Percentiles rank a stretch among this genome's conserved stretches.
These are phyloP conservation scores for Marchantia polymorpha DNA, from an alignment of 225 moss, liverwort and hornwort genomes.

Conservation along the genomic window DNA sequence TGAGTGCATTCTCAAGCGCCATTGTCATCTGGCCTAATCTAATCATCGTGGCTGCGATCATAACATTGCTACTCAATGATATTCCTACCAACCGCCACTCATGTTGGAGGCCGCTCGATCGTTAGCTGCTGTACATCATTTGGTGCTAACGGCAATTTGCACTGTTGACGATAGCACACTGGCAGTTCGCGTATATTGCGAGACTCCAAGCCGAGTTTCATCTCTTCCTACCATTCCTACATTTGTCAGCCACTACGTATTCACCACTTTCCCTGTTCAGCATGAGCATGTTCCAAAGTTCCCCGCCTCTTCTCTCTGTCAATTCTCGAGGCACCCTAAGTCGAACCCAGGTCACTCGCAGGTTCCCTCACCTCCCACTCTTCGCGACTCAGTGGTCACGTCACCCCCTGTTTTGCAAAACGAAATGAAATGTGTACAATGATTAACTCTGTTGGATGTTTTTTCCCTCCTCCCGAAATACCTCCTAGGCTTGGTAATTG, in stretches of 20 bases:
- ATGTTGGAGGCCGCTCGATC: neutral
- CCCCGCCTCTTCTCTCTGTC: neutral
- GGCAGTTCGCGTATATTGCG: neutral
- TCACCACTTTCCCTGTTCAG: neutral
- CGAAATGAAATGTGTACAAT: neutral
- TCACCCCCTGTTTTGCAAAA: slow-evolving; percentile 5
- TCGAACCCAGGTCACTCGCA: neutral
- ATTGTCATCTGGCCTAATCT: no score
- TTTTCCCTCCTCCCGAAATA: neutral
- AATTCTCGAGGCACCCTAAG: neutral
- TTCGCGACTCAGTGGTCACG: neutral
- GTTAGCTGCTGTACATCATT: neutral
- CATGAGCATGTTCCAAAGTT: no score
- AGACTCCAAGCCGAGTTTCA: neutral
- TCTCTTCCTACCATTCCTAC: neutral
- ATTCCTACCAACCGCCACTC: neutral
- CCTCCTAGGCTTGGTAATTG: neutral
- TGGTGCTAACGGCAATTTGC: neutral
- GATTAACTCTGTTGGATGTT: neutral
- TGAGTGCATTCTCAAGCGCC: no score
- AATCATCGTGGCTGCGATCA: no score
- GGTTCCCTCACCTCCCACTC: neutral
- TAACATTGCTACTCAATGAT: no score
- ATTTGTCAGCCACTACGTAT: neutral
- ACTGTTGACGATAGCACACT: neutral